Base-by-base conservation (phyloP, 768 basidiomycete species). In the Mycena crocata region DNA sequence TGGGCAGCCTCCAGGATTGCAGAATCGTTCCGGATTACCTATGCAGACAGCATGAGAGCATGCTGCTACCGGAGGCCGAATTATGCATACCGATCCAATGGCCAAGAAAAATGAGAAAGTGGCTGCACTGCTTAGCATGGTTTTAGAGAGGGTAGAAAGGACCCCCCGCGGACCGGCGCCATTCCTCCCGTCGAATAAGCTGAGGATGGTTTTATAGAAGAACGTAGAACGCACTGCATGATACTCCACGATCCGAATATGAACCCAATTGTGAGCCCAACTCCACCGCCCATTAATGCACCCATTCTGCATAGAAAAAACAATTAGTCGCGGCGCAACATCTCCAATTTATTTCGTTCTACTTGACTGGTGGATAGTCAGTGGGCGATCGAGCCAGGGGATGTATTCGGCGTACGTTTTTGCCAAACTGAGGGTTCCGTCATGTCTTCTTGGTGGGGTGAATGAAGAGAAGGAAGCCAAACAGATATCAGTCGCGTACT, bases 81-180 rank as follows among this genome's bases (percentile, higher is more conserved):
- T 28, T 52, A 40, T 5, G 75, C 89, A 73, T 74, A 96, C 95
- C 32, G 95, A 95, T 74, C 95, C 93, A 74, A 98, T 94, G 42
- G 95, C 89, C 66, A 99, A 90, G 90, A 99, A 99, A 83, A 98
- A 98, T 3, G 91, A 92, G 78, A 99, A 99, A 0, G 97, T 98
- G 10, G 96, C 96, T 7, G 94, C 97, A 72, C 97, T 99, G 74
- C 94, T 94, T 31, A 98, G 87, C 98, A 99, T 99, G 79, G 98
- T 99, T 73, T 96, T 95, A 17, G 96, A 97, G 55, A 99, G 88
- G 1, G 98, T 98, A 5, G 94, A 91, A 28, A 99, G 83, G 54
- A 89, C 82, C 14, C 98, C 98, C 74, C 96, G 87, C 28, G 95
- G 96, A 28, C 98, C 98, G 10, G 94, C 90, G 46, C 97, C 97